Base-by-base conservation (phyloP, 1,139 yeast genomes). In the Saccharomyces hybrid region DNA sequence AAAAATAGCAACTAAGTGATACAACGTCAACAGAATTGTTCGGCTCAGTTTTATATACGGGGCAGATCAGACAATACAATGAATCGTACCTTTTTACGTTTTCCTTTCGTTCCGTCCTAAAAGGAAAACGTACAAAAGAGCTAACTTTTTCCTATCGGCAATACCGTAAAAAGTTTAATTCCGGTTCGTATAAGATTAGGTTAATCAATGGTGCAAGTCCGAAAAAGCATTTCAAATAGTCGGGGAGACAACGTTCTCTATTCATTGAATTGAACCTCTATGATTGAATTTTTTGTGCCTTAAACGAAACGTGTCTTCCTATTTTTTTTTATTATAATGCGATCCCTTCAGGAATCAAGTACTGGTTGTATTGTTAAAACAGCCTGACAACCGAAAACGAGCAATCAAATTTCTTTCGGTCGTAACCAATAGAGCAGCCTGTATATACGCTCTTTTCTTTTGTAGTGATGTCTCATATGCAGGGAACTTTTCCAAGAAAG, bases 321-420 rank as follows among this genome's bases (percentile, higher is more conserved):
- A 28, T 1, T 24, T 31, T 28, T 28, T 12, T 8, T 28, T 28
- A 28, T 28, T 28, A 8, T 12, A 8, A 28, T 11, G 31, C 31
- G 6, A 11, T 11, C 4, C 9, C 11, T 8, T 8, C 31, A 8
- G 24, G 11, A 38, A 38, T 38, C 6, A 38, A 19, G 5, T 19
- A 19, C 21, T 12, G 11, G 21, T 12, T 38, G 44, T 38, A 8
- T 38, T 19, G 9, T 38, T 38, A 24, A 38, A 38, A 62, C 63
- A 61, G 2, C 31, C 38, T 7, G 52, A 52, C 21, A 58, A 50
- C 21, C 62, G 58, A 48, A 62, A 62, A 26, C 57, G 51, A 2
- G 62, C 51, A 21, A 60, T 56, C 31, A 64, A 47, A 29, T 58
- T 57, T 26, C 52, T 42, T 38, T 65, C 62, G 2, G 58, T 54